Percentiles rank a stretch among this genome's conserved stretches.
phyloP scores from a whole-genome alignment of 2,329 filamentous ascomycete species.

The Paraphaeosphaeria sporulosa region DNA sequence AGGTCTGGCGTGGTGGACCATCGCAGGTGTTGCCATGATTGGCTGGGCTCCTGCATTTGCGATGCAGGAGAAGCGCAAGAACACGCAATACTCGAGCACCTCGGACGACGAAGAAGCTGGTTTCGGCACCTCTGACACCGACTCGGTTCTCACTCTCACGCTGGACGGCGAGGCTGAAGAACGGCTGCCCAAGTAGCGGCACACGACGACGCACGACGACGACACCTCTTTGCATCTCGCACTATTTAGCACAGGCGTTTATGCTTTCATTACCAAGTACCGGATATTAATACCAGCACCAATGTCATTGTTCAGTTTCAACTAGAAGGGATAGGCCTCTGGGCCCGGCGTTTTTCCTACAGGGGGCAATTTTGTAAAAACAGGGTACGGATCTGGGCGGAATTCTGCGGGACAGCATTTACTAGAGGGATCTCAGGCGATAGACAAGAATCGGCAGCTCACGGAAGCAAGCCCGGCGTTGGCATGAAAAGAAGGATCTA shows the following conservation, averaged over 20 bases:
- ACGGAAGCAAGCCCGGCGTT: slow-evolving; percentile 24
- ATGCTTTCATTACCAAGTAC: slow-evolving; percentile 19
- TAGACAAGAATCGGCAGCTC: slow-evolving; percentile 14
- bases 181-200: slow-evolving; percentile 38
- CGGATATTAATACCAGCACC: slow-evolving; percentile 23
- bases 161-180: slow-evolving; percentile 39
- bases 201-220: slow-evolving; percentile 25
- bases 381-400: slow-evolving; percentile 14
- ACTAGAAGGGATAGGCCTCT: slow-evolving; percentile 15
- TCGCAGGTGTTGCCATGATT: slow-evolving; percentile 74
- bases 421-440: slow-evolving; percentile 17
- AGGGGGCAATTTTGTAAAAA: slow-evolving; percentile 15
- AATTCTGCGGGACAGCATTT: slow-evolving; percentile 20
- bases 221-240: slow-evolving; percentile 19
- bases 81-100: slow-evolving; percentile 22
- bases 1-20: slow-evolving; percentile 93
- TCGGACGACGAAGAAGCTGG: slow-evolving; percentile 44
- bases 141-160: slow-evolving; percentile 44
- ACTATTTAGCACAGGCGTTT: slow-evolving; percentile 9
- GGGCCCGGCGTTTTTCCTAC: slow-evolving; percentile 20
- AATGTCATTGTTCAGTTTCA: slow-evolving; percentile 20
- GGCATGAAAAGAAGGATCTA: slow-evolving; percentile 26
- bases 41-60: slow-evolving; percentile 62
- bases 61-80: slow-evolving; percentile 70
- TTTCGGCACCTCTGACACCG: slow-evolving; percentile 39